phyloP scores from a whole-genome alignment of 1,284 basidiomycete genomes.

The Lentinula novae-zelandiae region DNA sequence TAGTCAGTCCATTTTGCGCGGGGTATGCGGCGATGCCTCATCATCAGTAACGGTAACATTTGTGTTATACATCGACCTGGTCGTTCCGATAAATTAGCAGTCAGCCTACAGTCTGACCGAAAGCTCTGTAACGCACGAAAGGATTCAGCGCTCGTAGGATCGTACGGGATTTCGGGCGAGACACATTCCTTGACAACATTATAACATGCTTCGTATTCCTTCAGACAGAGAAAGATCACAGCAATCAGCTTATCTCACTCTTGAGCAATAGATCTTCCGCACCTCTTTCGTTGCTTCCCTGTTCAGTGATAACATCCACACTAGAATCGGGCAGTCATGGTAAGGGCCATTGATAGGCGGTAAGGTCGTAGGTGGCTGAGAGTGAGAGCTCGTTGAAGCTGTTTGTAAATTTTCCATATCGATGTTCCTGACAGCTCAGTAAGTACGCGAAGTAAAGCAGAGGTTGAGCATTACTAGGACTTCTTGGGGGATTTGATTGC shows the following conservation, averaged over 20 bases:
- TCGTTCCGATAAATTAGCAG: not conserved
- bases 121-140: slow-evolving; percentile 47
- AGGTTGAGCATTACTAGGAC: not conserved
- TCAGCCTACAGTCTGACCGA: not conserved
- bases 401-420: not conserved
- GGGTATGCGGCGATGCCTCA: slow-evolving; percentile 76
- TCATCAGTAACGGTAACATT: slow-evolving; percentile 79
- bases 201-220: slow-evolving; percentile 71
- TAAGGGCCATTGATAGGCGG: not conserved
- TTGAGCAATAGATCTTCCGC: slow-evolving; percentile 19
- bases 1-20: slow-evolving; percentile 68
- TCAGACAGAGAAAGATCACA: not conserved
- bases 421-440: not conserved
- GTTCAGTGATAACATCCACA: slow-evolving; percentile 76
- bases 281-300: slow-evolving; percentile 66
- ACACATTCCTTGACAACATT: slow-evolving; percentile 53
- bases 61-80: slow-evolving; percentile 65
- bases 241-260: slow-evolving; percentile 5
- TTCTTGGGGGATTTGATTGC: not conserved
- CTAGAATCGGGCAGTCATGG: slow-evolving; percentile 60
- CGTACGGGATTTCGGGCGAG: slow-evolving; percentile 47
- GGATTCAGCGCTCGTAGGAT: slow-evolving; percentile 53
- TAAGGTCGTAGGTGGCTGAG: not conserved
- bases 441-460: not conserved
- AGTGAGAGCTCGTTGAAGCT: not conserved